A percentile compares a stretch with the other conserved stretches of the same genome.
These are phyloP conservation scores for Aquilaria yunnanensis DNA, from an alignment of 345 rosid species.

Conservation along the genomic window DNA sequence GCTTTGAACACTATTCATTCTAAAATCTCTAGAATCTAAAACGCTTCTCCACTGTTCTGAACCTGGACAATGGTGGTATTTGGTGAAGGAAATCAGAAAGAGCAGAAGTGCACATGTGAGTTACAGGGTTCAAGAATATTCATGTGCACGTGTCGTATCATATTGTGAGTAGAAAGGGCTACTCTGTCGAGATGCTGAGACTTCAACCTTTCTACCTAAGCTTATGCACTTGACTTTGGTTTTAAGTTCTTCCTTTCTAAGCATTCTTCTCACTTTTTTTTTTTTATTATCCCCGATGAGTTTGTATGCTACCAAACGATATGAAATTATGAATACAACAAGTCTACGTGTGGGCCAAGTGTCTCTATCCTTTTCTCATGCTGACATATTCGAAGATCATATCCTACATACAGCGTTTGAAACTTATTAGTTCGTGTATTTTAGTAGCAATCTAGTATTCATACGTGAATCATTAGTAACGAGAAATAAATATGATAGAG, in stretches of 20 bases:
- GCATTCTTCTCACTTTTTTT: constrained; percentile 18
- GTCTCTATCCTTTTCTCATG: neutral
- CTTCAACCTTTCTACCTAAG: constrained; percentile 48
- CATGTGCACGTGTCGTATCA: neutral
- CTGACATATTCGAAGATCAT: neutral
- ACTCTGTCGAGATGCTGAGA: constrained; percentile 33
- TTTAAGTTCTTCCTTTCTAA: constrained; percentile 30
- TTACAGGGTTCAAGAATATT: neutral
- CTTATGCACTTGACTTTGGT: constrained; percentile 24
- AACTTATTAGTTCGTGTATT: too few species aligned
- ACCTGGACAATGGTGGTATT: too few species aligned
- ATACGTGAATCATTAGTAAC: too few species aligned
- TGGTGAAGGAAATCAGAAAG: neutral
- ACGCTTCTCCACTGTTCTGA: too few species aligned
- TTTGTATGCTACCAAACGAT: too few species aligned
- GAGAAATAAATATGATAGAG: too few species aligned
- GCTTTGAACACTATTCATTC: too few species aligned
- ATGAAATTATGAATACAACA: too few species aligned
- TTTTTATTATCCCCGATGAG: neutral
- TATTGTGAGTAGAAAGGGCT: constrained; percentile 14
- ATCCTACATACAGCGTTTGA: too few species aligned
- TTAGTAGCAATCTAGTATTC: too few species aligned
- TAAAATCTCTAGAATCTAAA: too few species aligned
- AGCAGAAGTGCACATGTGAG: neutral
- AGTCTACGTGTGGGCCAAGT: too few species aligned